Percentiles rank a stretch among this genome's conserved stretches.
phyloP scores from a whole-genome alignment of 768 basidiomycete genomes.

The Melanogaster broomeanus region DNA sequence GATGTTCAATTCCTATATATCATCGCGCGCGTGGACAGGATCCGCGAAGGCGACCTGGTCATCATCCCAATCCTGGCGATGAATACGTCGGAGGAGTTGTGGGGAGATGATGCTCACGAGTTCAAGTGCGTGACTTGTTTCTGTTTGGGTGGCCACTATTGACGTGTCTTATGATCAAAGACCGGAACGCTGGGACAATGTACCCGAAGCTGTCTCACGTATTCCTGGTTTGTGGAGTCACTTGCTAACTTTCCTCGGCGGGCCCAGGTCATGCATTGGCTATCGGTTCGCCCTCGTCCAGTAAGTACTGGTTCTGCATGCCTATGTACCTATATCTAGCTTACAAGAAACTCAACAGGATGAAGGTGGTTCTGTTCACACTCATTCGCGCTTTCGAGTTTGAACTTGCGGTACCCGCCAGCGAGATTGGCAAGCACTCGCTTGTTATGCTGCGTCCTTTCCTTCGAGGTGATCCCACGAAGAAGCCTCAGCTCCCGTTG shows the following conservation, averaged over 20 bases:
- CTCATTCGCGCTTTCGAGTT: conserved; percentile 48
- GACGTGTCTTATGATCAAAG: neutral
- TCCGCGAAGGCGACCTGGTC: conserved; percentile 44
- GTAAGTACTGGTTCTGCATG: neutral
- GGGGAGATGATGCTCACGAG: conserved; percentile 4
- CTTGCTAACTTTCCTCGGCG: neutral
- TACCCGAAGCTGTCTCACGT: neutral
- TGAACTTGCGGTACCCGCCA: no score
- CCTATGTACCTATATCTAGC: no score
- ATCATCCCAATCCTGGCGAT: conserved; percentile 41
- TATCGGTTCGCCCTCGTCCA: neutral
- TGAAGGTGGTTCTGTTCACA: conserved; percentile 47
- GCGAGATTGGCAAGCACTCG: no score
- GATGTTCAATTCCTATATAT: no score
- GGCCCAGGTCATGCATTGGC: no score
- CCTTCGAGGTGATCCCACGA: conserved; percentile 3
- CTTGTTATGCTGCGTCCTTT: conserved; percentile 1
- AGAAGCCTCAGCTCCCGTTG: conserved; percentile 8
- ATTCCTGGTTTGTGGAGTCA: conserved; percentile 1
- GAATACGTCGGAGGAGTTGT: neutral
- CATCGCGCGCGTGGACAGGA: conserved; percentile 21
- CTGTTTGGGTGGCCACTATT: no score
- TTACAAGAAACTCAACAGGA: conserved; percentile 18
- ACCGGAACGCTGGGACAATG: conserved; percentile 3
- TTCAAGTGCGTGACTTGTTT: neutral